These are phyloP conservation scores for Apiotrichum mycotoxinovorans DNA, from an alignment of 1,284 basidiomycete genomes.

Conservation along the genomic window DNA sequence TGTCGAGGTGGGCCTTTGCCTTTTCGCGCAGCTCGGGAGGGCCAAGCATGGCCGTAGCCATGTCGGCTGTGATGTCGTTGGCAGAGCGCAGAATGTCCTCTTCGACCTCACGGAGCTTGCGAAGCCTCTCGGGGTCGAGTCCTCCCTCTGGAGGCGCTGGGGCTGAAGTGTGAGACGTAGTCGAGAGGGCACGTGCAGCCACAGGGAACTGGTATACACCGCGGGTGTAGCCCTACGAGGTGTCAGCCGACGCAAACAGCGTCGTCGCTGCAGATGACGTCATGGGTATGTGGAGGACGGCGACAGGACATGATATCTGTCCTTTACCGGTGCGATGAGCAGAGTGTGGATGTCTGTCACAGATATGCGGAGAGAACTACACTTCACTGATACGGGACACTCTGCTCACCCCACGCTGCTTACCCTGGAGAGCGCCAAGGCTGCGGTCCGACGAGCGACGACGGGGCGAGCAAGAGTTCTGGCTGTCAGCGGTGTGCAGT, in stretches of 20 bases:
- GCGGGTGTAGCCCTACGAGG: neutral
- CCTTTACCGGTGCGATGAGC: too few relatives aligned
- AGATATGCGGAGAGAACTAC: too few relatives aligned
- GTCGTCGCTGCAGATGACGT: neutral
- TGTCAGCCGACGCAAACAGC: neutral
- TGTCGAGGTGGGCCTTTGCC: neutral
- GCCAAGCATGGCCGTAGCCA: neutral
- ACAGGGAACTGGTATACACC: neutral
- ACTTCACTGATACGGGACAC: too few relatives aligned
- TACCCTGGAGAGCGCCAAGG: neutral
- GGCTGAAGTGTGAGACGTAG: neutral
- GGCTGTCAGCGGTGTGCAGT: neutral
- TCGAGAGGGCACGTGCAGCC: neutral
- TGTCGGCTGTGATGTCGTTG: neutral
- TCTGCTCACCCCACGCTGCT: neutral
- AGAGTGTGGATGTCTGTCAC: too few relatives aligned
- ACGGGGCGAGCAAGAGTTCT: neutral
- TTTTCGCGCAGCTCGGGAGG: neutral
- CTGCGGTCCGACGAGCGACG: neutral
- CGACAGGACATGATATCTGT: too few relatives aligned
- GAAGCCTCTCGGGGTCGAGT: neutral
- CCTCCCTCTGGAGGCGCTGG: neutral
- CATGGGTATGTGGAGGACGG: neutral
- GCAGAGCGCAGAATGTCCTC: neutral
- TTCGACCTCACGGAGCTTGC: neutral